Evolutionary conservation across 139 green algal genomes (phyloP).

Genomic region (Chlorella vulgaris): DNA sequence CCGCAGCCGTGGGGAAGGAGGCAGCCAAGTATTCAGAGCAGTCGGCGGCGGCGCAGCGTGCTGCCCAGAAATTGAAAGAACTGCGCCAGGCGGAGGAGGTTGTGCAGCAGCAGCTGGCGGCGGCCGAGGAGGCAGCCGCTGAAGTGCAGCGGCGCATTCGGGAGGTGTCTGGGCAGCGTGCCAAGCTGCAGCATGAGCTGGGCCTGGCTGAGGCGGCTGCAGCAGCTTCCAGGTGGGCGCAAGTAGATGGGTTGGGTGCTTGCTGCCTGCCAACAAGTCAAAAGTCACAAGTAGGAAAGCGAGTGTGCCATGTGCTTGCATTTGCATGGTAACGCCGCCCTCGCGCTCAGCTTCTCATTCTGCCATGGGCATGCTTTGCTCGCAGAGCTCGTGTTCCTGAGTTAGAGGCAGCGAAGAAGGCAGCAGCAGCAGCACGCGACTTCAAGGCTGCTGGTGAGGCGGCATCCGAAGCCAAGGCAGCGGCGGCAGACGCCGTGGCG

Average conservation of each 20-base stretch:
- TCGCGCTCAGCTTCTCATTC: too few species aligned
- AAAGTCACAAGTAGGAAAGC: too few species aligned
- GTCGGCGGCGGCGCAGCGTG: background rate
- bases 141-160: conserved; percentile 29
- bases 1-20: too few species aligned
- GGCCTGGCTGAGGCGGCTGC: conserved; percentile 39
- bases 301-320: too few species aligned
- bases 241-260: background rate
- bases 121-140: conserved; percentile 27
- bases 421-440: conserved; percentile 56
- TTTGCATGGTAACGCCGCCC: too few species aligned
- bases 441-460: conserved; percentile 65
- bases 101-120: background rate
- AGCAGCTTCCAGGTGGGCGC: conserved; percentile 9
- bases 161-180: conserved; percentile 25
- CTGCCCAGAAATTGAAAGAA: conserved; percentile 8
- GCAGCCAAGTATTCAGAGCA: background rate
- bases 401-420: conserved; percentile 63
- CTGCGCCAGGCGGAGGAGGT: conserved; percentile 8
- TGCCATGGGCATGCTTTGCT: background rate
- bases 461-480: conserved; percentile 55
- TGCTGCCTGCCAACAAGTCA: too few species aligned
- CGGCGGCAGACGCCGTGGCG: background rate
- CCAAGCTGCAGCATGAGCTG: conserved; percentile 47
- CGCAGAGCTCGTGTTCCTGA: conserved; percentile 47